Evolutionary conservation across 305 asterid species (phyloP), one percentile per base, ranked within the genome.

Genomic region (Salvia sclarea): DNA sequence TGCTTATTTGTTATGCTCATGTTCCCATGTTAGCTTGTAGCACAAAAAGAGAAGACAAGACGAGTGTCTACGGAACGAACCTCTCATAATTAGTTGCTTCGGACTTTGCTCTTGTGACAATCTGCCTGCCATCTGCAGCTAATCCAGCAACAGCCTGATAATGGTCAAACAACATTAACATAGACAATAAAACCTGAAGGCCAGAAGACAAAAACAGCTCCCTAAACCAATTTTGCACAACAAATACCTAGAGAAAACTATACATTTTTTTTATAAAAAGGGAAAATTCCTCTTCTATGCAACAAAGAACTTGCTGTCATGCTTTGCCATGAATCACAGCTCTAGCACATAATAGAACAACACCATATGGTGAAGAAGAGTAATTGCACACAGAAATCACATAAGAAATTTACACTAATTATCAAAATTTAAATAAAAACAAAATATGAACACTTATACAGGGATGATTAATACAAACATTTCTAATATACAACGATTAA

Each of bases 81-180:
- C 56, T 70, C 16, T 61, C 69, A n/a, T 70, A 70, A 25, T 61
- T 70, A 18, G 45, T 52, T 52, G 75, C 75, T 53, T 70, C 75
- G 13, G 75, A 70, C 11, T 70, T 70, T 40, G 75, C 75, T 52
- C 75, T 30, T 4, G 75, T 12, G 4, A 70, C 75, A 61, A 70
- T 70, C 45, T 70, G 75, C 20, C 75, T 13, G 38, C 75, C 75
- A 61, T 70, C 75, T 38, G 75, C 75, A 16, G 75, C 75, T 61
- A 70, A 28, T 13, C 75, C 75, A 8, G 75, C 69, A 70, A 70
- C 75, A 61, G 75, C 69, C 75, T 70, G 58, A 66, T 20, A 52
- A 38, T 38, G 37, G 61, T 17, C 6, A 41, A n/a, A 49, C 20
- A 61, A 37, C 54, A 61, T 60, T 48, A 60, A 61, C 49, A 47